Conservation (phyloP, 2,329 filamentous ascomycete species). For the Simplicillium aogashimaense region DNA sequence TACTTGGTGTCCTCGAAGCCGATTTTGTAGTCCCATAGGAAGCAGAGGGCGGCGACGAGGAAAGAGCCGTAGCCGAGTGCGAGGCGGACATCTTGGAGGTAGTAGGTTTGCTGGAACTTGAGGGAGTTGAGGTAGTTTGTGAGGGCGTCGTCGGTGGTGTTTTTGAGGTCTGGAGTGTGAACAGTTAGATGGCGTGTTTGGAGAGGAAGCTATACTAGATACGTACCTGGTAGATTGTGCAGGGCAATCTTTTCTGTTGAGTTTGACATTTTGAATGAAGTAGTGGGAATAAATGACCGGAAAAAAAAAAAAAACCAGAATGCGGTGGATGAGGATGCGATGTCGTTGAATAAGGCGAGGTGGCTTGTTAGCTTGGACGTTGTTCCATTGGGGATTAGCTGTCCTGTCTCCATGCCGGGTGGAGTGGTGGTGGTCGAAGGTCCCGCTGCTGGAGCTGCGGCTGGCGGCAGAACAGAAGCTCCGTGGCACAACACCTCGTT, state of each 20-base stretch:
- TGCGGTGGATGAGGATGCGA: not conserved
- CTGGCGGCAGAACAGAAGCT: conserved; percentile 9
- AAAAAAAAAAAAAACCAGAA: not conserved
- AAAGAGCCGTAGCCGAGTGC: conserved; percentile 77
- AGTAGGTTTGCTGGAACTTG: conserved; percentile 74
- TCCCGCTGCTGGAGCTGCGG: no score
- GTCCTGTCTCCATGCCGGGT: conserved; percentile 2
- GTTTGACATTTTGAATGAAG: conserved; percentile 19
- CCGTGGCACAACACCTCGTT: not conserved
- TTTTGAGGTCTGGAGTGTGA: conserved; percentile 74
- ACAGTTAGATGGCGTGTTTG: conserved; percentile 1
- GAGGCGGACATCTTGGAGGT: conserved; percentile 72
- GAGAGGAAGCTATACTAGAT: conserved; percentile 1
- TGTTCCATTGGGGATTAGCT: conserved; percentile 4
- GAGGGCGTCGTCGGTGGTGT: conserved; percentile 90
- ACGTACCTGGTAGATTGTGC: conserved; percentile 55
- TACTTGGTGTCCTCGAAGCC: conserved; percentile 81
- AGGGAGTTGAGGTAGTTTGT: conserved; percentile 87
- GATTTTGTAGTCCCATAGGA: conserved; percentile 83
- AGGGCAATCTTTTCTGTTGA: conserved; percentile 50
- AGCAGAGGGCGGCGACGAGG: conserved; percentile 68
- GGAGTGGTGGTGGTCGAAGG: not conserved
- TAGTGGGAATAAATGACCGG: not conserved
- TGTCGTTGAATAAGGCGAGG: conserved; percentile 6
- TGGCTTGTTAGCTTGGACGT: conserved; percentile 9